Conservation (phyloP, 1,139 yeast species). For the Saccharomycopsis hybrid region DNA sequence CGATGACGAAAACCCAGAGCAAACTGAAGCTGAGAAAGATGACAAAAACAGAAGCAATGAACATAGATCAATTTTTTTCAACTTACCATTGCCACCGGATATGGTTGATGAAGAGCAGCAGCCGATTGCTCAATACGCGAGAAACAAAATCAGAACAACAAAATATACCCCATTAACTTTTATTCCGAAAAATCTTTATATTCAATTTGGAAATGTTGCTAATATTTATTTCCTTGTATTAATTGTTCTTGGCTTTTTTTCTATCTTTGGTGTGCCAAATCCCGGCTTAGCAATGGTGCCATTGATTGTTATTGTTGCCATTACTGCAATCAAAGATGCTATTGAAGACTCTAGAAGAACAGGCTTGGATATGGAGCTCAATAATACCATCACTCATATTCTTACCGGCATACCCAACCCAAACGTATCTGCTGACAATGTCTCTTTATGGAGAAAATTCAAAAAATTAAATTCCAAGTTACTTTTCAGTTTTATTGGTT, state of each 20-base stretch:
- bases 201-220: conserved; percentile 86
- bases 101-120: conserved; percentile 55
- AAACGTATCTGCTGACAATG: conserved; percentile 65
- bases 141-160: conserved; percentile 93
- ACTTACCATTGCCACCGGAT: conserved; percentile 60
- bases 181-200: conserved; percentile 72
- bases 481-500: conserved; percentile 27
- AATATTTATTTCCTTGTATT: conserved; percentile 78
- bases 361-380: conserved; percentile 72
- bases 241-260: conserved; percentile 79
- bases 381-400: conserved; percentile 79
- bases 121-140: conserved; percentile 55
- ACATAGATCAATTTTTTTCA: conserved; percentile 57
- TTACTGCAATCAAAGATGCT: conserved; percentile 91
- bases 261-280: conserved; percentile 83
- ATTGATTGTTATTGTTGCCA: conserved; percentile 78
- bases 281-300: conserved; percentile 94
- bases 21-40: conserved; percentile 28
- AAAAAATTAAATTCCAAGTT: conserved; percentile 45
- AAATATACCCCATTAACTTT: conserved; percentile 89
- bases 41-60: conserved; percentile 36
- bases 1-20: conserved; percentile 23
- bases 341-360: conserved; percentile 89
- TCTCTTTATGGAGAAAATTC: conserved; percentile 54
- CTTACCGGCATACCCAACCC: conserved; percentile 64